phyloP scores from a whole-genome alignment of 139 green algal species.

The Edaphochlamys debaryana region DNA sequence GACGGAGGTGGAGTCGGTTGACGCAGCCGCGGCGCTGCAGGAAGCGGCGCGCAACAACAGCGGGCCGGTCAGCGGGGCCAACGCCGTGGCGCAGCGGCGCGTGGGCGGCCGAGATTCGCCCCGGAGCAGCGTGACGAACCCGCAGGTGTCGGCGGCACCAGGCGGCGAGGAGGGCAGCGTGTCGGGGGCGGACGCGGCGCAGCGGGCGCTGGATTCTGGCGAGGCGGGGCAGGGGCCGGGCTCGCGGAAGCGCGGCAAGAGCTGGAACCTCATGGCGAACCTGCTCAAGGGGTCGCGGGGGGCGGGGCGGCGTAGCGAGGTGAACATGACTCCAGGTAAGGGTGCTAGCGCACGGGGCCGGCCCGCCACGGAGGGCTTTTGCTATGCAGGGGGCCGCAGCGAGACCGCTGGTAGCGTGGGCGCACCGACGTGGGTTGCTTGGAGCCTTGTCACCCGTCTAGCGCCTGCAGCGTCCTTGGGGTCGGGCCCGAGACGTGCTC shows the following conservation, averaged over 20 bases:
- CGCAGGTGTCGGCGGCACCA: background rate
- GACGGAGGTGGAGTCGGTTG: background rate
- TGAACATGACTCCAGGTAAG: background rate
- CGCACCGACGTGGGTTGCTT: too few species aligned
- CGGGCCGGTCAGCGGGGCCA: conserved; percentile 11
- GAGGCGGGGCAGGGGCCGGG: background rate
- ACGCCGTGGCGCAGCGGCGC: background rate
- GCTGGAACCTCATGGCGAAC: conserved; percentile 33
- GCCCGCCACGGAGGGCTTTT: too few species aligned
- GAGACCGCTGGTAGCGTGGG: too few species aligned
- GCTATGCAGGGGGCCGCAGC: too few species aligned
- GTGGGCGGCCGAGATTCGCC: background rate
- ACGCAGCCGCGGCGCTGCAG: background rate
- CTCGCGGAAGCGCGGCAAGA: conserved; percentile 13
- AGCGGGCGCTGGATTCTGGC: background rate
- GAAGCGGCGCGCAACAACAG: conserved; percentile 18
- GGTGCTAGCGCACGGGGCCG: background rate
- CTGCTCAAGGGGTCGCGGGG: background rate
- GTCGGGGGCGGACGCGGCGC: background rate
- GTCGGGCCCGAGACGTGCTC: too few species aligned
- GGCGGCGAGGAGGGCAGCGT: conserved; percentile 24
- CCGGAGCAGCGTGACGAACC: conserved; percentile 26
- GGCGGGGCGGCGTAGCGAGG: background rate
- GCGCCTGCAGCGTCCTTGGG: too few species aligned
- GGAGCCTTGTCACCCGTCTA: too few species aligned